Conservation (phyloP, 306 rosid species). For the Bauhinia variegata region DNA sequence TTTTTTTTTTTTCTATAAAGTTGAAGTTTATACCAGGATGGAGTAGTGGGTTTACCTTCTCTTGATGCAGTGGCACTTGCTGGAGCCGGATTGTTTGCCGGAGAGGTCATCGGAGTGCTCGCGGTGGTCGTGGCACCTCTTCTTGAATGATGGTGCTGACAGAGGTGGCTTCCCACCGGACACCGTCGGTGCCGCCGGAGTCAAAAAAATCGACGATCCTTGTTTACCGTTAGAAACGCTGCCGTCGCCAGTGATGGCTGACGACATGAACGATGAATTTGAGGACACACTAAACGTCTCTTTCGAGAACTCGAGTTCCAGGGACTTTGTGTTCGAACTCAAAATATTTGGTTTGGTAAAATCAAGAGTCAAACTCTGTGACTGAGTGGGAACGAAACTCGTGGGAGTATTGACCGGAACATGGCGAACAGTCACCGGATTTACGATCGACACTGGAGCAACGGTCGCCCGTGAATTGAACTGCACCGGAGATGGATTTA, state of each 20-base stretch:
- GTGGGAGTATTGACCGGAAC: conserved; percentile 34
- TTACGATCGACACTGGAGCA: conserved; percentile 27
- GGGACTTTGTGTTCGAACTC: conserved; percentile 40
- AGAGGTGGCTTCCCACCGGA: conserved; percentile 76
- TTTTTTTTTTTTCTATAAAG: too few relatives aligned
- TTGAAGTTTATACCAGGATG: too few relatives aligned
- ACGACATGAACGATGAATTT: conserved; percentile 82
- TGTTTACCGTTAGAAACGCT: conserved; percentile 84
- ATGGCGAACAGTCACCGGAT: conserved; percentile 23
- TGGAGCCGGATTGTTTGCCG: conserved; percentile 63
- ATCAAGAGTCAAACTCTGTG: conserved; percentile 73
- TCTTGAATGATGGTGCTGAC: conserved; percentile 52
- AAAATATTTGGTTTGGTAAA: conserved; percentile 65
- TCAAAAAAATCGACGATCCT: conserved; percentile 64
- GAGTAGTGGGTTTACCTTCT: conserved; percentile 57
- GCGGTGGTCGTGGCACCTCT: conserved; percentile 69
- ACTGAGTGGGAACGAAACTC: conserved; percentile 49
- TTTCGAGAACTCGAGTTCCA: conserved; percentile 66
- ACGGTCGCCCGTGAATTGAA: conserved; percentile 28
- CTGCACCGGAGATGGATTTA: conserved; percentile 35
- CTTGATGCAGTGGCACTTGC: conserved; percentile 86
- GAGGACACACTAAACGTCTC: conserved; percentile 82
- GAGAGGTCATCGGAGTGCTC: conserved; percentile 62
- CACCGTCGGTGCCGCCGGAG: conserved; percentile 42
- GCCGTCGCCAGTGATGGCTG: conserved; percentile 86